phyloP scores from a whole-genome alignment of 1,284 basidiomycete species.

The Peniophora sp. region DNA sequence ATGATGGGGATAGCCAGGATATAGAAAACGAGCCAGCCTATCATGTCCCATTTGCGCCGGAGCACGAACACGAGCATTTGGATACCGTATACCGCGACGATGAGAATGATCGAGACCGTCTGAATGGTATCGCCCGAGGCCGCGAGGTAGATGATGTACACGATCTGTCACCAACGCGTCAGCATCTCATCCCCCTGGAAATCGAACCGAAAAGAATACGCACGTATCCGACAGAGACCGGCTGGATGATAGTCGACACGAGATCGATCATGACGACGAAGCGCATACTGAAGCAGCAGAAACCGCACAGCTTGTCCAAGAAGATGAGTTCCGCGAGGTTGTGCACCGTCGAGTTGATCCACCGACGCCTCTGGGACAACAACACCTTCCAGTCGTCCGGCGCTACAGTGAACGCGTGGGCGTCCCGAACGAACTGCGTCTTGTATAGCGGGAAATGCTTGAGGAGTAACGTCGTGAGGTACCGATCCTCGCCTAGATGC shows the following conservation, averaged over 20 bases:
- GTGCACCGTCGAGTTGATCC: slow-evolving; percentile 99
- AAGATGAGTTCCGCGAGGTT: slow-evolving; percentile 92
- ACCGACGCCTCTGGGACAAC: slow-evolving; percentile 94
- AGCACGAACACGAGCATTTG: slow-evolving; percentile 84
- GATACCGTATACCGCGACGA: slow-evolving; percentile 89
- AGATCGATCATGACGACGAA: slow-evolving; percentile 97
- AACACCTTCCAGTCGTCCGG: slow-evolving; percentile 92
- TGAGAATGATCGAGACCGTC: slow-evolving; percentile 80
- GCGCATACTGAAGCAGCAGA: slow-evolving; percentile 98
- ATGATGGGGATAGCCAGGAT: slow-evolving; percentile 88
- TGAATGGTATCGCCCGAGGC: slow-evolving; percentile 57
- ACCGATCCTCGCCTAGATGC: slow-evolving; percentile 97
- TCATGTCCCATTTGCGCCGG: slow-evolving; percentile 90
- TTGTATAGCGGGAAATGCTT: slow-evolving; percentile 92
- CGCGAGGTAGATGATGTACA: slow-evolving; percentile 79
- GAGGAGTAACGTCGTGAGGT: slow-evolving; percentile 89
- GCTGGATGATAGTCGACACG: slow-evolving; percentile 79
- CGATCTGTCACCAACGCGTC: slow-evolving; percentile 47
- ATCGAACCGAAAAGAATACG: slow-evolving; percentile 25
- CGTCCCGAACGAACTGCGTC: slow-evolving; percentile 92
- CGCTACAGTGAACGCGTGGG: slow-evolving; percentile 87
- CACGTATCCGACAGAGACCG: slow-evolving; percentile 92
- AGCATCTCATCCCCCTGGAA: slow-evolving; percentile 1
- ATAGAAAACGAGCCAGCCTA: slow-evolving; percentile 97
- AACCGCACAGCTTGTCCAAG: slow-evolving; percentile 90